Conservation (phyloP, 164 flowering plant genomes). For the Chimonanthus salicifolius region DNA sequence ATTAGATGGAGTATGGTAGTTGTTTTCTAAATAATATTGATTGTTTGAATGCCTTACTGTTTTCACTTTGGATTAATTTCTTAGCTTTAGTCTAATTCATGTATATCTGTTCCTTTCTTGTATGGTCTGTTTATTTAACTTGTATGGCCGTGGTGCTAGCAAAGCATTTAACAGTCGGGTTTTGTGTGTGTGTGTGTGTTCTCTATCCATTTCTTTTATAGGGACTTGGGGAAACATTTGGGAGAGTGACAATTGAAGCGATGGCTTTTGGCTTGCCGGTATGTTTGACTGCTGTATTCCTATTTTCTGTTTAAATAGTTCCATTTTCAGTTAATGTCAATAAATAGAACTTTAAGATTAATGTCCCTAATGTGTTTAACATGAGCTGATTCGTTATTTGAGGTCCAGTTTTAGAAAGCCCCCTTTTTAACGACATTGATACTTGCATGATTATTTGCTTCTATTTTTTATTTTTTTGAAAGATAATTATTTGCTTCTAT, state of each 20-base stretch:
- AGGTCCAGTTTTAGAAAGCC: neutral
- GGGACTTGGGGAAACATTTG: slow-evolving; percentile 98
- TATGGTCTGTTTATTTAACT: neutral
- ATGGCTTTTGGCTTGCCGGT: slow-evolving; percentile 99
- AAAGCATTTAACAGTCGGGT: neutral
- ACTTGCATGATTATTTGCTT: neutral
- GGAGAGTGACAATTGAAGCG: slow-evolving; percentile 96
- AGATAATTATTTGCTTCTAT: too few species aligned
- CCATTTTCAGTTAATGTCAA: neutral
- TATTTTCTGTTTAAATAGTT: slow-evolving; percentile 8
- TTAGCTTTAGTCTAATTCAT: slow-evolving; percentile 1
- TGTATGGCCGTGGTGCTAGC: neutral
- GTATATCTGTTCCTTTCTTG: neutral
- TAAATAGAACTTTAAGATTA: neutral
- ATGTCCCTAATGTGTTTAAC: too few species aligned
- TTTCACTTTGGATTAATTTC: neutral
- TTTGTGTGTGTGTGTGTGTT: neutral
- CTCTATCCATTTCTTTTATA: slow-evolving; percentile 21
- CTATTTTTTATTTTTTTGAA: neutral
- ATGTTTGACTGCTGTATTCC: slow-evolving; percentile 13
- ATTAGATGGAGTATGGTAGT: neutral
- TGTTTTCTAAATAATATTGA: neutral
- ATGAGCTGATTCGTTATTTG: neutral
- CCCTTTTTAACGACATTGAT: neutral
- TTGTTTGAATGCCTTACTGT: neutral